Percentiles rank a stretch among this genome's conserved stretches.
Conservation (phyloP, 1,284 basidiomycete genomes). For the Binderoboletus segoi region DNA sequence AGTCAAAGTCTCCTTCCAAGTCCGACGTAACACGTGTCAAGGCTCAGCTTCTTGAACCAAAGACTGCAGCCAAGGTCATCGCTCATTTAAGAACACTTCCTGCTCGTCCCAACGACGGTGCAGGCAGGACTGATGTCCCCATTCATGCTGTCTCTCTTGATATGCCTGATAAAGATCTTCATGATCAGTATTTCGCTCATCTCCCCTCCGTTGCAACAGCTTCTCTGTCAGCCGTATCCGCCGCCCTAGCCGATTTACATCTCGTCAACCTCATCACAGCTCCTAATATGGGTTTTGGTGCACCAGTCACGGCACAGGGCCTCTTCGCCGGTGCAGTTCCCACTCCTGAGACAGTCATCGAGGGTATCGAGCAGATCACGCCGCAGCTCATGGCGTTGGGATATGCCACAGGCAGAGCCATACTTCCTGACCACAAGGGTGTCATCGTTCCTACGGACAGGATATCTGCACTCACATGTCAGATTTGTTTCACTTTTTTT, state of each 20-base stretch:
- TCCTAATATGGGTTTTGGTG: constrained; percentile 63
- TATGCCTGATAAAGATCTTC: constrained; percentile 59
- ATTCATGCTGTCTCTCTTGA: constrained; percentile 76
- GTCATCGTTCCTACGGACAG: constrained; percentile 74
- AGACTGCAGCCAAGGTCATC: constrained; percentile 70
- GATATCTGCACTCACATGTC: constrained; percentile 78
- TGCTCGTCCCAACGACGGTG: constrained; percentile 22
- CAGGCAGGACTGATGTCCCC: constrained; percentile 40
- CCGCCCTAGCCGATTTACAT: constrained; percentile 57
- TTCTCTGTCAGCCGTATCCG: constrained; percentile 51
- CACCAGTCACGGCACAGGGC: constrained; percentile 56
- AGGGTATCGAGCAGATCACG: constrained; percentile 69
- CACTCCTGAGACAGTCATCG: constrained; percentile 67
- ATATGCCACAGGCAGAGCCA: constrained; percentile 67
- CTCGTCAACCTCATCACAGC: constrained; percentile 57
- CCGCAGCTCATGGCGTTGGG: constrained; percentile 77
- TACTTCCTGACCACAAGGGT: constrained; percentile 70
- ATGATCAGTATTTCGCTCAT: constrained; percentile 56
- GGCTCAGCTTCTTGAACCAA: constrained; percentile 64
- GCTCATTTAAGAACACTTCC: constrained; percentile 61
- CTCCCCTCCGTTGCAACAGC: constrained; percentile 48
- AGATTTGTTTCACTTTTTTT: constrained; percentile 27
- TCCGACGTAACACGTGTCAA: constrained; percentile 69
- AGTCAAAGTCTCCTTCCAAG: constrained; percentile 45
- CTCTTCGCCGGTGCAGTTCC: constrained; percentile 73